A percentile compares a stretch with the other conserved stretches of the same genome.
Conservation (phyloP, 2,329 filamentous ascomycete genomes). For the Apiospora pterosperma region DNA sequence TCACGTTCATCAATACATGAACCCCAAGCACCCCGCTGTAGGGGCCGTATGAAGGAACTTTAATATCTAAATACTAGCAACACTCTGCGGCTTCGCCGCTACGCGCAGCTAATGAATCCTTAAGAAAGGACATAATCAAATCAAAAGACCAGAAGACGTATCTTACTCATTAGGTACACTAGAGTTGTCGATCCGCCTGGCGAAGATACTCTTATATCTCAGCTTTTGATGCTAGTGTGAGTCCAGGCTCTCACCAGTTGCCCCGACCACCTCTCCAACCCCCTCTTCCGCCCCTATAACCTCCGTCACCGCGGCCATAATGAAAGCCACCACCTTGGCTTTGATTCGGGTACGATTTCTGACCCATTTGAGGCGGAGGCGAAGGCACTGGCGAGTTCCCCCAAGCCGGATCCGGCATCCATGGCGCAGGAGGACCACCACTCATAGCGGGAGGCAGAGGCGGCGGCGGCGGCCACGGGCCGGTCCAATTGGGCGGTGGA, state of each 20-base stretch:
- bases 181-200: background rate
- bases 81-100: background rate
- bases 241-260: background rate
- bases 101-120: background rate
- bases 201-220: background rate
- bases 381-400: background rate
- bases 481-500: conserved; percentile 9
- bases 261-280: conserved; percentile 9
- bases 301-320: background rate
- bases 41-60: background rate
- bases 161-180: background rate
- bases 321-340: background rate
- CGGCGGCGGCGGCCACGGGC: conserved; percentile 11
- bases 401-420: conserved; percentile 7
- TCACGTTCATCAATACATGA: background rate
- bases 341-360: conserved; percentile 4
- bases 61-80: background rate
- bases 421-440: conserved; percentile 1
- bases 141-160: background rate
- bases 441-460: background rate
- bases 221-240: background rate
- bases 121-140: background rate
- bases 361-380: conserved; percentile 7
- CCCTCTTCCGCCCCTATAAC: conserved; percentile 4
- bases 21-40: too few relatives aligned